phyloP scores from a whole-genome alignment of 2,329 filamentous ascomycete genomes.

The Aspergillus versicolor region DNA sequence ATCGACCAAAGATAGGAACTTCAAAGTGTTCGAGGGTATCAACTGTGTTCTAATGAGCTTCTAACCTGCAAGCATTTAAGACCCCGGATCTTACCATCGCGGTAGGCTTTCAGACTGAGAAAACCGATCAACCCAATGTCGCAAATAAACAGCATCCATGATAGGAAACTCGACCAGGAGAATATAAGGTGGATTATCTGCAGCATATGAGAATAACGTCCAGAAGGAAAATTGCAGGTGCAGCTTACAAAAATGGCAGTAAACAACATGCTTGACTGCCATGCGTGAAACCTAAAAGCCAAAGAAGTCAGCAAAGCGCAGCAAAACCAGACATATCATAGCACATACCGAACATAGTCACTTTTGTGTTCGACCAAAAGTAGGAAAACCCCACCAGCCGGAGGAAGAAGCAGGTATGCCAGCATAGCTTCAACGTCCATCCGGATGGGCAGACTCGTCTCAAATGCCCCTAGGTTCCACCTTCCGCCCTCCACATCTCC shows the following conservation, averaged over 20 bases:
- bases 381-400: constrained; percentile 79
- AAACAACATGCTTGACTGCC: constrained; percentile 87
- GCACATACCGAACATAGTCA: constrained; percentile 81
- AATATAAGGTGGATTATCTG: constrained; percentile 82
- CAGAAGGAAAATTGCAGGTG: background rate
- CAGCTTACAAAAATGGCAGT: constrained; percentile 59
- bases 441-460: constrained; percentile 82
- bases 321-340: background rate
- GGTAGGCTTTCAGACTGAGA: constrained; percentile 76
- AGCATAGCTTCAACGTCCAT: constrained; percentile 88
- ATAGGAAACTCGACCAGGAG: constrained; percentile 78
- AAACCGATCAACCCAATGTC: constrained; percentile 76
- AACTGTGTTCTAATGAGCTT: constrained; percentile 42
- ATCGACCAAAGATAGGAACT: constrained; percentile 77
- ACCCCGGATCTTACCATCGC: constrained; percentile 62
- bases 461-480: constrained; percentile 74
- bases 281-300: constrained; percentile 78
- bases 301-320: background rate
- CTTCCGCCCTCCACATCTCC: constrained; percentile 52
- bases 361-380: constrained; percentile 89
- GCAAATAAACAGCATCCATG: constrained; percentile 75
- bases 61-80: background rate
- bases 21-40: constrained; percentile 71
- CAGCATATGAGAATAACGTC: constrained; percentile 28
- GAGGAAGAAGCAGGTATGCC: constrained; percentile 83